A percentile compares a stretch with the other conserved stretches of the same genome.
Evolutionary conservation across 2,329 filamentous ascomycete genomes (phyloP).

Genomic region (Pseudogymnoascus sp.): DNA sequence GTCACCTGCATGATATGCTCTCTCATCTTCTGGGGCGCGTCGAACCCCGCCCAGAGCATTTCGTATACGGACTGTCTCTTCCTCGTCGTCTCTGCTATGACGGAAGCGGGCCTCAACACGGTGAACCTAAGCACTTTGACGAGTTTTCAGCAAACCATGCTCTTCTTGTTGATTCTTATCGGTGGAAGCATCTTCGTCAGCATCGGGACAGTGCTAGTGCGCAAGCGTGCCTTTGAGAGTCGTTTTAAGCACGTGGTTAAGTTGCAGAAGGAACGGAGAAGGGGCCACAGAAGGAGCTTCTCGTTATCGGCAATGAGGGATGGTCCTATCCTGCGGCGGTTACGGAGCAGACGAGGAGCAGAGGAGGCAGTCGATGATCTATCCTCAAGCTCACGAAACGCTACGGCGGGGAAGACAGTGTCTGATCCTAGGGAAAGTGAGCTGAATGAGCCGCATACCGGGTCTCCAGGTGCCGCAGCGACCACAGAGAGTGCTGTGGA

Average conservation of each 20-base stretch:
- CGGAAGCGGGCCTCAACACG: constrained; percentile 60
- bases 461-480: background rate
- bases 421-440: background rate
- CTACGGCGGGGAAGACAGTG: background rate
- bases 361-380: background rate
- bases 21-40: constrained; percentile 54
- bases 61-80: constrained; percentile 61
- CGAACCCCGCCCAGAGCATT: constrained; percentile 44
- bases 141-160: constrained; percentile 59
- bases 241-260: constrained; percentile 49
- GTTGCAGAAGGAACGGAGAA: constrained; percentile 29
- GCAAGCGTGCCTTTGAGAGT: constrained; percentile 55
- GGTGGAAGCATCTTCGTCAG: constrained; percentile 63
- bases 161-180: constrained; percentile 58
- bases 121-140: constrained; percentile 57
- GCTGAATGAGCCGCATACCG: background rate
- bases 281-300: constrained; percentile 4
- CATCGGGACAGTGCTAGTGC: constrained; percentile 53
- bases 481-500: background rate
- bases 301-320: background rate
- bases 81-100: constrained; percentile 59
- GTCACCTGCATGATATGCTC: constrained; percentile 47
- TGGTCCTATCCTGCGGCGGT: background rate
- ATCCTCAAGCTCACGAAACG: background rate
- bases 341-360: background rate